Conservation (phyloP, 352 stramenopile genomes). For the Sclerospora graminicola region DNA sequence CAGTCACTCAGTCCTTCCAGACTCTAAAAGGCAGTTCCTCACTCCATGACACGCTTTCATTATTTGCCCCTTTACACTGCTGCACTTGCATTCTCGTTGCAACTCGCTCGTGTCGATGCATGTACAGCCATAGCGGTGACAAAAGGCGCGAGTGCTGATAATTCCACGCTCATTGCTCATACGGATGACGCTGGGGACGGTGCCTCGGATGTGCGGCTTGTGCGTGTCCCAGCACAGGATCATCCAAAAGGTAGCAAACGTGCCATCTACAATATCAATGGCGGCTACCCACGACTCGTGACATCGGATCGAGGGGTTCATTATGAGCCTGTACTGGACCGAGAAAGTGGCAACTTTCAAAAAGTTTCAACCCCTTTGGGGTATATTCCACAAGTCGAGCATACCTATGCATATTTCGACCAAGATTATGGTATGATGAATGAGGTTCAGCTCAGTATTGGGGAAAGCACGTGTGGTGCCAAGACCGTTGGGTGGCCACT, state of each 20-base stretch:
- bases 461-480: constrained; percentile 88
- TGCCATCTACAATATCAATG: constrained; percentile 58
- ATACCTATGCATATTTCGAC: constrained; percentile 92
- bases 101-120: constrained; percentile 15
- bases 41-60: constrained; percentile 14
- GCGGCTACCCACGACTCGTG: constrained; percentile 69
- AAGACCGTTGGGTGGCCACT: constrained; percentile 68
- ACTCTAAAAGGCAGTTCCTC: too few species aligned
- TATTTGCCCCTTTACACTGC: constrained; percentile 1
- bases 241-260: constrained; percentile 28
- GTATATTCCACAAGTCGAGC: constrained; percentile 82
- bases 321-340: constrained; percentile 33
- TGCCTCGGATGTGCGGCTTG: constrained; percentile 84
- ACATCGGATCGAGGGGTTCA: constrained; percentile 49
- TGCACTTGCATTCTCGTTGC: constrained; percentile 9
- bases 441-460: constrained; percentile 89
- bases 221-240: constrained; percentile 83
- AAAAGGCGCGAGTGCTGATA: constrained; percentile 58
- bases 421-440: constrained; percentile 94
- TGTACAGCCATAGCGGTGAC: constrained; percentile 88
- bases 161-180: constrained; percentile 84
- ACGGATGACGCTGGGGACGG: constrained; percentile 71
- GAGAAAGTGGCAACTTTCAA: constrained; percentile 12
- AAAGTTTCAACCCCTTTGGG: constrained; percentile 49
- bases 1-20: too few species aligned